These are phyloP conservation scores for Trichoderma orchidacearum DNA, from an alignment of 495 filamentous ascomycete species.

Conservation along the genomic window DNA sequence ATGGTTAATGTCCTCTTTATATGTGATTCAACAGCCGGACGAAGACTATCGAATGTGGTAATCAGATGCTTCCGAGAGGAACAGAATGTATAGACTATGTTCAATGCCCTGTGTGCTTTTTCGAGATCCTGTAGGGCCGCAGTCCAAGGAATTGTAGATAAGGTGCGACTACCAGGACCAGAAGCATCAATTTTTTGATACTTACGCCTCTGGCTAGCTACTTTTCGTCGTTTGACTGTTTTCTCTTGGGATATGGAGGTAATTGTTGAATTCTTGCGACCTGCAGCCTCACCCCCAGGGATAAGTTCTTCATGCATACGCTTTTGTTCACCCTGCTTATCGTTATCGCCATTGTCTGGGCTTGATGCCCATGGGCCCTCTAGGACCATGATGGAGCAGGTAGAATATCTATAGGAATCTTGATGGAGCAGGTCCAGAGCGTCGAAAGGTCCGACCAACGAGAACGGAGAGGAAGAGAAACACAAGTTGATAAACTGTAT, in stretches of 20 bases:
- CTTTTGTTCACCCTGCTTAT: not conserved
- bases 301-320: not conserved
- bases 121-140: conserved; percentile 35
- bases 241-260: too few species aligned
- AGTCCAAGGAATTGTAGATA: not conserved
- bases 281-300: not conserved
- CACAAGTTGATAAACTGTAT: too few species aligned
- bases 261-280: not conserved
- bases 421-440: too few species aligned
- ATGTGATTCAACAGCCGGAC: conserved; percentile 70
- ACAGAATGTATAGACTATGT: conserved; percentile 88
- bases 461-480: too few species aligned
- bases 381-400: too few species aligned
- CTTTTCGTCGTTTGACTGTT: not conserved
- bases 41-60: conserved; percentile 83
- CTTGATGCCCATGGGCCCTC: too few species aligned
- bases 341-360: too few species aligned
- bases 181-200: not conserved
- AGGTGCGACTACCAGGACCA: too few species aligned
- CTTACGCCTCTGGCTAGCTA: not conserved
- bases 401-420: too few species aligned
- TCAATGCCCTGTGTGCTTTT: conserved; percentile 71
- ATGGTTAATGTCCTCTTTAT: conserved; percentile 54
- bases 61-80: conserved; percentile 82
- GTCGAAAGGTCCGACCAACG: too few species aligned